Evolutionary conservation across 805 yeast species (phyloP).

Genomic region (Wickerhamomyces tratensis): DNA sequence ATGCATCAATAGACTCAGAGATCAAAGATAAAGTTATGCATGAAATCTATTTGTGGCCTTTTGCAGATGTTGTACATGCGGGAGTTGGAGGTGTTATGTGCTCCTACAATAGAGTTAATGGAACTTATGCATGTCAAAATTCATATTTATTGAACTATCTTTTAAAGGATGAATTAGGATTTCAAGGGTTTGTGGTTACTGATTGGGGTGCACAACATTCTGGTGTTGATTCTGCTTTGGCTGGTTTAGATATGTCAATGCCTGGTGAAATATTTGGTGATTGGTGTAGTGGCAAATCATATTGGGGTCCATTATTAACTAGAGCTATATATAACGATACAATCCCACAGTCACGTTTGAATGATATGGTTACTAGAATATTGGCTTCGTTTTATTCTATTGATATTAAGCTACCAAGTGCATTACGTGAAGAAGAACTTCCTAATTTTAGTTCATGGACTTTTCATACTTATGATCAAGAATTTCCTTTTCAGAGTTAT

Average conservation of each 20-base stretch:
- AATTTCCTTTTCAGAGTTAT: slow-evolving; percentile 40
- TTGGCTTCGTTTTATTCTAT: slow-evolving; percentile 45
- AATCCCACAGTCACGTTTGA: slow-evolving; percentile 38
- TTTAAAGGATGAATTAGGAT: slow-evolving; percentile 52
- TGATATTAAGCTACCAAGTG: slow-evolving; percentile 23
- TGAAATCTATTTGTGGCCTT: slow-evolving; percentile 57
- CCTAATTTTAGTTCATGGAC: slow-evolving; percentile 57
- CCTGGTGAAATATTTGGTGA: slow-evolving; percentile 48
- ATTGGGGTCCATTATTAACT: slow-evolving; percentile 50
- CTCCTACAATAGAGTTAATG: slow-evolving; percentile 46
- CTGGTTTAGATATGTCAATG: slow-evolving; percentile 61
- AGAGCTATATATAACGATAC: slow-evolving; percentile 47
- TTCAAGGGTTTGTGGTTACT: slow-evolving; percentile 58
- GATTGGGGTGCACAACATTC: slow-evolving; percentile 61
- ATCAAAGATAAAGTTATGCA: slow-evolving; percentile 55
- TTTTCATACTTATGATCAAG: slow-evolving; percentile 41
- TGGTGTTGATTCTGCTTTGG: slow-evolving; percentile 44
- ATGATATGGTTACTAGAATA: slow-evolving; percentile 55
- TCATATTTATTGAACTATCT: slow-evolving; percentile 43
- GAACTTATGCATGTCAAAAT: slow-evolving; percentile 51
- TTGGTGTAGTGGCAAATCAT: slow-evolving; percentile 43
- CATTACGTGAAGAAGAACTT: slow-evolving; percentile 29
- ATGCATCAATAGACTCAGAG: slow-evolving; percentile 37
- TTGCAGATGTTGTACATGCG: slow-evolving; percentile 50
- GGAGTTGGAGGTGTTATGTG: slow-evolving; percentile 59